A percentile compares a stretch with the other conserved stretches of the same genome.
phyloP scores from a whole-genome alignment of 2,329 filamentous ascomycete species.

The Rhynchosporium graminicola region DNA sequence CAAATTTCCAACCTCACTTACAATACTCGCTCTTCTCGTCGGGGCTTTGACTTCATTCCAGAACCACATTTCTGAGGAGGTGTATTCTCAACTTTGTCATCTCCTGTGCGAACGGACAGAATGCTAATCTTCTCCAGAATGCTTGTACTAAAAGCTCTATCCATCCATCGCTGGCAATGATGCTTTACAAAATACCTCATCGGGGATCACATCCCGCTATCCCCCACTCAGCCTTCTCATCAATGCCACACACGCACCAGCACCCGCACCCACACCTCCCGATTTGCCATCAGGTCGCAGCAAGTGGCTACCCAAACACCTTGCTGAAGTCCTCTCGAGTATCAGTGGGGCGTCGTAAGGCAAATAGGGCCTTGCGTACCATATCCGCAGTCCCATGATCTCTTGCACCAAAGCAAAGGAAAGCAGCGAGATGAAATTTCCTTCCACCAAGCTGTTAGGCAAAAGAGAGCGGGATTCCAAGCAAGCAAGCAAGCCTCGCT shows the following conservation, averaged over 20 bases:
- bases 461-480: conserved; percentile 19
- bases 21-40: not conserved
- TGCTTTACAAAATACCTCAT: not conserved
- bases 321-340: not conserved
- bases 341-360: not conserved
- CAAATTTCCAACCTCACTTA: not conserved
- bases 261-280: not conserved
- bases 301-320: not conserved
- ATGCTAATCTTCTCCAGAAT: conserved; percentile 8
- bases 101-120: not conserved
- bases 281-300: not conserved
- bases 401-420: conserved; percentile 8
- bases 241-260: not conserved
- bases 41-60: not conserved
- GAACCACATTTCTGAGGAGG: too few species aligned
- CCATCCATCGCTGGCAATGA: not conserved
- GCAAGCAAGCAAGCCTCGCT: conserved; percentile 8
- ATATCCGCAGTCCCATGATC: conserved; percentile 13
- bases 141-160: not conserved
- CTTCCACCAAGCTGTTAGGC: conserved; percentile 23
- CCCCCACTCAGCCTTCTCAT: conserved; percentile 4
- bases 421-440: not conserved
- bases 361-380: conserved; percentile 1
- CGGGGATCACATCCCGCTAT: not conserved
- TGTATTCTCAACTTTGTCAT: not conserved